These are phyloP conservation scores for barley (Hordeum vulgare) DNA, from an alignment of 176 grass and related monocot genomes.

Conservation along the genomic window DNA sequence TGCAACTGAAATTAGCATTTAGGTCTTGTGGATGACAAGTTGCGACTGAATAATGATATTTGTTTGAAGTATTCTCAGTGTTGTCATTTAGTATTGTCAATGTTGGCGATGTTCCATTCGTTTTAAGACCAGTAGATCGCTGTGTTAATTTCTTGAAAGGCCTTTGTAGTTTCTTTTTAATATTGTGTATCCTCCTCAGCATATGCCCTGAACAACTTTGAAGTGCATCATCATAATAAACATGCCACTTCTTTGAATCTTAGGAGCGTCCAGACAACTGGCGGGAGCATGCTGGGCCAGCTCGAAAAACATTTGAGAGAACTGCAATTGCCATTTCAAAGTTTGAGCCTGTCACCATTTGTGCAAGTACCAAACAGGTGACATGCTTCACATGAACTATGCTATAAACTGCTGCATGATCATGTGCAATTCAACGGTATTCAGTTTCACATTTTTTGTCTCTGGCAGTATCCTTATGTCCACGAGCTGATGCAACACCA, in stretches of 20 bases:
- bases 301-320: constrained; percentile 44
- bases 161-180: background rate
- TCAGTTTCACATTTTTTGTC: background rate
- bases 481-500: constrained; percentile 45
- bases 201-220: background rate
- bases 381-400: background rate
- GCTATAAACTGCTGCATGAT: background rate
- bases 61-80: background rate
- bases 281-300: constrained; percentile 61
- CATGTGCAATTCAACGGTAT: background rate
- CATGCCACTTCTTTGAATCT: constrained; percentile 12
- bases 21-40: background rate
- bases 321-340: constrained; percentile 69
- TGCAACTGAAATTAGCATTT: background rate
- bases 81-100: background rate
- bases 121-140: background rate
- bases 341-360: constrained; percentile 78
- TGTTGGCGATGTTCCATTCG: background rate
- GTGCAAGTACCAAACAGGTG: constrained; percentile 67
- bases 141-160: background rate
- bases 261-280: constrained; percentile 92
- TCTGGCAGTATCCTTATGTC: constrained; percentile 49
- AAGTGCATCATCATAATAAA: background rate
- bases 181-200: background rate
- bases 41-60: background rate